Percentiles rank a stretch among this genome's conserved stretches.
These are phyloP conservation scores for Fraxinus sp. DNA, from an alignment of 305 asterid species.

Conservation along the genomic window DNA sequence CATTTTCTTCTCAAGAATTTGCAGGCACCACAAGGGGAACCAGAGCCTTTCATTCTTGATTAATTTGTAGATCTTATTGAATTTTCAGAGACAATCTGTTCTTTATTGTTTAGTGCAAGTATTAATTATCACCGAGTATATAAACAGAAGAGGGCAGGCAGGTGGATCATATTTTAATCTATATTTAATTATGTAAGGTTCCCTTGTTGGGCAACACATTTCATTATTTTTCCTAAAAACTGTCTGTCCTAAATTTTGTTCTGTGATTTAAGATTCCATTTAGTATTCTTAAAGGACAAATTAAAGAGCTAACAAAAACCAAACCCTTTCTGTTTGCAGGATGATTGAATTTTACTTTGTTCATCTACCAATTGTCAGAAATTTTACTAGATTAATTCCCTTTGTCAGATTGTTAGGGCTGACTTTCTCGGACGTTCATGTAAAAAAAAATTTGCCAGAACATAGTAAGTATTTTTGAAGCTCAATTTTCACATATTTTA, in stretches of 20 bases:
- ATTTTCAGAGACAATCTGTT: not conserved
- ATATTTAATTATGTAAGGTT: slow-evolving; percentile 53
- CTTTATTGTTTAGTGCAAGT: slow-evolving; percentile 27
- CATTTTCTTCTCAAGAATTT: slow-evolving; percentile 95
- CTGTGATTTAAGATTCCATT: slow-evolving; percentile 53
- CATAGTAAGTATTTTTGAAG: not conserved
- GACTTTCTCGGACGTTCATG: not conserved
- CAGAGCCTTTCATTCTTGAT: slow-evolving; percentile 59
- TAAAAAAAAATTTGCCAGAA: not conserved
- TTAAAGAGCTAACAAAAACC: slow-evolving; percentile 33
- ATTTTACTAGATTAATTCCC: not conserved
- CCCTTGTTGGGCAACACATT: slow-evolving; percentile 74
- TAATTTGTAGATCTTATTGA: not conserved
- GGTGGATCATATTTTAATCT: slow-evolving; percentile 43
- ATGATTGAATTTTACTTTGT: slow-evolving; percentile 20
- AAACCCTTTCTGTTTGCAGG: slow-evolving; percentile 35
- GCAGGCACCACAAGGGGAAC: slow-evolving; percentile 98
- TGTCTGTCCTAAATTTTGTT: slow-evolving; percentile 37
- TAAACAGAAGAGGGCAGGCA: slow-evolving; percentile 44
- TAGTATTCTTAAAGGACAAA: slow-evolving; percentile 55
- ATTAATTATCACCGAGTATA: slow-evolving; percentile 41
- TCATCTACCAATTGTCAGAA: slow-evolving; percentile 25
- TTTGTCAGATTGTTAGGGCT: not conserved
- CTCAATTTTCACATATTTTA: not conserved
- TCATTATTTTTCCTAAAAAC: slow-evolving; percentile 33